A percentile compares a stretch with the other conserved stretches of the same genome.
Evolutionary conservation across 2,329 filamentous ascomycete species (phyloP).

Genomic region (Fusarium pseudocircinatum): DNA sequence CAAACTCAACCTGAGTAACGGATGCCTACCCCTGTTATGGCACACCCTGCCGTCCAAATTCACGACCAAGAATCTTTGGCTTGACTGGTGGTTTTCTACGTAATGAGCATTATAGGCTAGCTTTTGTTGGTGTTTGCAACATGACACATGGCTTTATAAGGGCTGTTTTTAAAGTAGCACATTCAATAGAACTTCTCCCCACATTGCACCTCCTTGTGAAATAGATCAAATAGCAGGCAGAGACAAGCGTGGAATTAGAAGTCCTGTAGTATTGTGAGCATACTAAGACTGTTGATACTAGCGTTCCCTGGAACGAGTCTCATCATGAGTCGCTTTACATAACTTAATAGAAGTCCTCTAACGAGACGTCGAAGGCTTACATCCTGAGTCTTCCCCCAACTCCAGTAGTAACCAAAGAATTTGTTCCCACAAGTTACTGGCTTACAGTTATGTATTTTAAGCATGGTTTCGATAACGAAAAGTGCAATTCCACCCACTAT

Average conservation of each 20-base stretch:
- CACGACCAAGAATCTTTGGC: neutral
- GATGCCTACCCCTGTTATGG: no score
- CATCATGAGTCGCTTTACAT: neutral
- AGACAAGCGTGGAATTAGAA: neutral
- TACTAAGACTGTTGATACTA: neutral
- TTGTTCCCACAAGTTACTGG: neutral
- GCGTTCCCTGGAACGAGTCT: neutral
- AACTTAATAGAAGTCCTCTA: neutral
- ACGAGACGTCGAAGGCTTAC: neutral
- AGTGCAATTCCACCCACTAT: neutral
- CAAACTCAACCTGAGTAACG: neutral
- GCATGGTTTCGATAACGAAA: neutral
- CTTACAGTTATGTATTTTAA: neutral
- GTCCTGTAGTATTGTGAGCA: neutral
- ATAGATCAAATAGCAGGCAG: neutral
- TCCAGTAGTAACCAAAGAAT: neutral
- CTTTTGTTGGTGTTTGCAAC: neutral
- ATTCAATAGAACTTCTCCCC: neutral
- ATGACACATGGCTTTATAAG: neutral
- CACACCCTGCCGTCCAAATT: neutral
- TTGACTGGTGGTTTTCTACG: neutral
- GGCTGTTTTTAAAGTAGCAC: no score
- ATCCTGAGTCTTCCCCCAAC: neutral
- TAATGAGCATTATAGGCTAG: neutral
- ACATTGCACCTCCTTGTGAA: neutral